A percentile compares a stretch with the other conserved stretches of the same genome.
These are phyloP conservation scores for Theileria orientalis DNA, from an alignment of 169 alveolate species.

Conservation along the genomic window DNA sequence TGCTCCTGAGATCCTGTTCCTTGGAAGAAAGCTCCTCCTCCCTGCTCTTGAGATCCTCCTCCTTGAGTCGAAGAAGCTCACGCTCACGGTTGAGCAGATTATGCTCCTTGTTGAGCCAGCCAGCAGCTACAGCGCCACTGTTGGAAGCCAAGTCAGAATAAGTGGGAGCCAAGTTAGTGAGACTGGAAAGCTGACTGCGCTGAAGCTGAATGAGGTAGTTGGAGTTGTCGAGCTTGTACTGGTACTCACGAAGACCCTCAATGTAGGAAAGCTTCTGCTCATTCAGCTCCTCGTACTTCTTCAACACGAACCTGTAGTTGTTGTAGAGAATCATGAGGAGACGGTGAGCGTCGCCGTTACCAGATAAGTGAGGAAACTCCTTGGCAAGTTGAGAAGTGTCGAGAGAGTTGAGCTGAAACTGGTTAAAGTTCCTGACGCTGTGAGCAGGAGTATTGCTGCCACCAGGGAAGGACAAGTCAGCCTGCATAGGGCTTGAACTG, in stretches of 20 bases:
- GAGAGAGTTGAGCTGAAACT: too few species aligned
- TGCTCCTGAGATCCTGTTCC: not conserved
- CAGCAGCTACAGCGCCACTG: not conserved
- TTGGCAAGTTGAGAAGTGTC: too few species aligned
- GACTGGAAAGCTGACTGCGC: not conserved
- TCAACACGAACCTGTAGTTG: conserved; percentile 46
- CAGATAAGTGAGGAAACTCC: not conserved
- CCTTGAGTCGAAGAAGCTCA: too few species aligned
- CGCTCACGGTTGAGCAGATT: not conserved
- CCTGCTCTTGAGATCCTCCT: too few species aligned
- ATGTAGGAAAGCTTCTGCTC: conserved; percentile 64
- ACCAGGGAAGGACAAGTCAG: too few species aligned
- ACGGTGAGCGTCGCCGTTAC: not conserved
- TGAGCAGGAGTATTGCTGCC: too few species aligned
- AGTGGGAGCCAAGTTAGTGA: not conserved
- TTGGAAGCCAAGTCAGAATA: not conserved
- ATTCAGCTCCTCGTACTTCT: conserved; percentile 54
- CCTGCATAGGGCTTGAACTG: too few species aligned
- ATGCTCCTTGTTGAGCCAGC: not conserved
- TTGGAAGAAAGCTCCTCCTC: not conserved
- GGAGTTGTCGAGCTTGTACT: conserved; percentile 50
- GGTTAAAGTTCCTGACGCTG: too few species aligned
- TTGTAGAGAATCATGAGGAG: conserved; percentile 28
- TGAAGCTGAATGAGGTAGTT: conserved; percentile 53
- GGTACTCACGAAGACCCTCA: conserved; percentile 54